These are phyloP conservation scores for Ceratocystis lukuohia DNA, from an alignment of 2,329 filamentous ascomycete genomes.

Conservation along the genomic window DNA sequence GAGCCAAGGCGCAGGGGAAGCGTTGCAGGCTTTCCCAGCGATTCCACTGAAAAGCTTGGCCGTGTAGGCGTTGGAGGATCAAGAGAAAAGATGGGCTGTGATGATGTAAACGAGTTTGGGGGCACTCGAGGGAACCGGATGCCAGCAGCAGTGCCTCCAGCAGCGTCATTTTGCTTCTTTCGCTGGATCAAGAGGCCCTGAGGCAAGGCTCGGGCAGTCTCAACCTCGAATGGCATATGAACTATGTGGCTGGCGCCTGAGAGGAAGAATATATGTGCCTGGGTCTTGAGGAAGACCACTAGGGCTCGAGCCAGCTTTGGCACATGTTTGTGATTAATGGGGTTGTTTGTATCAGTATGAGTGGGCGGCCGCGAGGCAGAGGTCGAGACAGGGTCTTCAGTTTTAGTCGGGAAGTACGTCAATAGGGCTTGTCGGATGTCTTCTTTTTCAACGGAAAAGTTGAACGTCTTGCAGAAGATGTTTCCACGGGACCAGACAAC, in stretches of 20 bases:
- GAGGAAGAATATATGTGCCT: constrained; percentile 87
- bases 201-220: constrained; percentile 70
- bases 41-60: constrained; percentile 41
- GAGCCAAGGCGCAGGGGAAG: constrained; percentile 39
- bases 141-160: not conserved
- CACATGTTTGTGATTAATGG: constrained; percentile 10
- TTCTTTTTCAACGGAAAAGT: constrained; percentile 77
- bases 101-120: constrained; percentile 64
- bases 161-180: constrained; percentile 40
- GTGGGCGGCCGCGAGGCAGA: not conserved
- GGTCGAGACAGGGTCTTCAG: not conserved
- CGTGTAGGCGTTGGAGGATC: constrained; percentile 3
- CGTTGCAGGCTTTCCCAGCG: constrained; percentile 41
- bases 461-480: constrained; percentile 72
- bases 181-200: constrained; percentile 77
- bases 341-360: not conserved
- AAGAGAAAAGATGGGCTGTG: constrained; percentile 42
- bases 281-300: constrained; percentile 81
- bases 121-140: constrained; percentile 47
- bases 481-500: constrained; percentile 85
- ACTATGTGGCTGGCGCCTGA: constrained; percentile 77
- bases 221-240: constrained; percentile 88
- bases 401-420: constrained; percentile 53
- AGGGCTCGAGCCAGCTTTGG: constrained; percentile 43
- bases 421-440: constrained; percentile 73